Evolutionary conservation across 2,329 filamentous ascomycete genomes (phyloP).

Genomic region (Chaetoscypha palmicola): DNA sequence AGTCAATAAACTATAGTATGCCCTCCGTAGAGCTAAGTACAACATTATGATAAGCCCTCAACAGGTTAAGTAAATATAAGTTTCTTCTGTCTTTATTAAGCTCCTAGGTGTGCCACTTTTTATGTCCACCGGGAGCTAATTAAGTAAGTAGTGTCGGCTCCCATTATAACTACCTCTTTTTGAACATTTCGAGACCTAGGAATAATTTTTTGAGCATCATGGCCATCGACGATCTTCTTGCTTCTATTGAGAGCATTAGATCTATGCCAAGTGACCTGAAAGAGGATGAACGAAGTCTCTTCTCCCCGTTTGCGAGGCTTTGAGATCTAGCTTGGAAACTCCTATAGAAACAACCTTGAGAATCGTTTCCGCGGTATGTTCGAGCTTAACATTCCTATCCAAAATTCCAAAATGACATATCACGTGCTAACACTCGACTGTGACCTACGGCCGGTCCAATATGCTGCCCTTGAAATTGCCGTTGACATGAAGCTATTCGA

Average conservation of each 20-base stretch:
- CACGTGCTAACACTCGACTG: no score
- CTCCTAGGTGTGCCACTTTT: no score
- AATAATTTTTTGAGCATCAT: neutral
- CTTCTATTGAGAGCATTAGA: neutral
- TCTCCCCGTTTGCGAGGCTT: neutral
- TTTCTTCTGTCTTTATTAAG: no score
- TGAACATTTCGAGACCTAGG: neutral
- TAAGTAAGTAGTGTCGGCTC: no score
- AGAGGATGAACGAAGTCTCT: slow-evolving; percentile 1
- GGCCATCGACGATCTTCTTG: slow-evolving; percentile 1
- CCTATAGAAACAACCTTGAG: slow-evolving; percentile 3
- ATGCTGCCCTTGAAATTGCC: slow-evolving; percentile 4
- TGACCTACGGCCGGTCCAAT: slow-evolving; percentile 1
- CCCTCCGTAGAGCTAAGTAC: no score
- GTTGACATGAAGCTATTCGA: slow-evolving; percentile 11
- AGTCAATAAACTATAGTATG: no score
- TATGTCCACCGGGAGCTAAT: no score
- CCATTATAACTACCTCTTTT: neutral
- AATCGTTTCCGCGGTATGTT: slow-evolving; percentile 1
- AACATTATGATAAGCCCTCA: no score
- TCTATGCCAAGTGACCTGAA: neutral
- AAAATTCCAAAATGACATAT: neutral
- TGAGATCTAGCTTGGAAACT: slow-evolving; percentile 1
- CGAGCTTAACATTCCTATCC: neutral
- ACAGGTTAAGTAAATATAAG: no score